Conservation (phyloP, 331 rosid species). For the Stylosanthes scabra region DNA sequence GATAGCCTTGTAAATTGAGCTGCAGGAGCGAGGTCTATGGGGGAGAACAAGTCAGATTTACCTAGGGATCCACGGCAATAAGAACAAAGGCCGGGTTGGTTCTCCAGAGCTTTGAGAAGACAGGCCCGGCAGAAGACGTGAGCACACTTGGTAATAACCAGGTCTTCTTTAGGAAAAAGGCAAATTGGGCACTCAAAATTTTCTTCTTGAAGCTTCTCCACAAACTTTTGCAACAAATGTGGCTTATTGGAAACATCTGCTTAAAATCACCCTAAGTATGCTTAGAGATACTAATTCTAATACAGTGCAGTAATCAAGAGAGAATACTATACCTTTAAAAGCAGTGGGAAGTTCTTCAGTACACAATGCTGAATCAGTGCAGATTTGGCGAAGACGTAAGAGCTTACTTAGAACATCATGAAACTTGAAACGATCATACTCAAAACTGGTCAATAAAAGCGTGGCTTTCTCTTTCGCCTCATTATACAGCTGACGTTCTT, state of each 20-base stretch:
- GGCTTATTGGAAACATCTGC: conserved; percentile 85
- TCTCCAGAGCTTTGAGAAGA: conserved; percentile 56
- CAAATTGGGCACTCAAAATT: conserved; percentile 93
- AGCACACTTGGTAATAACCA: conserved; percentile 76
- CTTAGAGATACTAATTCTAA: no score
- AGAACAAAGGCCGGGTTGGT: conserved; percentile 60
- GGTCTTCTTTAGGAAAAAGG: conserved; percentile 58
- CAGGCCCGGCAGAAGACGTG: conserved; percentile 79
- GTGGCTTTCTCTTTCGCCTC: conserved; percentile 55
- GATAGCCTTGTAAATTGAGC: conserved; percentile 43
- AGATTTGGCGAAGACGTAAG: conserved; percentile 85
- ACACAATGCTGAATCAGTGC: conserved; percentile 71
- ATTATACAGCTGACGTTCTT: conserved; percentile 79
- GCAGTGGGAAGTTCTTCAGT: conserved; percentile 56
- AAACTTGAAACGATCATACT: conserved; percentile 50
- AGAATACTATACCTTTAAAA: conserved; percentile 65
- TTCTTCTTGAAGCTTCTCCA: conserved; percentile 77
- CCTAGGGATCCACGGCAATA: conserved; percentile 66
- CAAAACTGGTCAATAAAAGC: conserved; percentile 39
- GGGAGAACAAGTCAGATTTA: conserved; percentile 73
- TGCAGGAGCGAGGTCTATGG: conserved; percentile 48
- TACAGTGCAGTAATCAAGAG: not conserved
- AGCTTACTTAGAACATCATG: conserved; percentile 67
- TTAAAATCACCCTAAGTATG: no score
- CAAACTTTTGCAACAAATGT: conserved; percentile 67